Conservation (phyloP, 495 filamentous ascomycete species). For the Lasiosphaeria ovina region DNA sequence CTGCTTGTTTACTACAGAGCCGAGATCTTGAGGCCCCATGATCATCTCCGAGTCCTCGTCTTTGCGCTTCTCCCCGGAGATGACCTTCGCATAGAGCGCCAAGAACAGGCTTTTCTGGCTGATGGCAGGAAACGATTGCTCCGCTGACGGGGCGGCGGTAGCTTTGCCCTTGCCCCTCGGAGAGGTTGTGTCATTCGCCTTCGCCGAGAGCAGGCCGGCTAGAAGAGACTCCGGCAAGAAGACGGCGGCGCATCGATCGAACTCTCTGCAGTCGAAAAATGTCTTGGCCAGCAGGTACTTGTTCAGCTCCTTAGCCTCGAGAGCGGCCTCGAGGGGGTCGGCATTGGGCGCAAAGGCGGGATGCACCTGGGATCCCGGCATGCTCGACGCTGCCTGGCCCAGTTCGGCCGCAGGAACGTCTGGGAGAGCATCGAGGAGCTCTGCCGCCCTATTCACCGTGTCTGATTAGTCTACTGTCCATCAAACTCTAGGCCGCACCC, state of each 20-base stretch:
- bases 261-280: slow-evolving; percentile 94
- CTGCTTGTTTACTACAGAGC: slow-evolving; percentile 78
- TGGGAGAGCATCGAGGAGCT: slow-evolving; percentile 82
- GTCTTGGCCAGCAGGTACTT: slow-evolving; percentile 91
- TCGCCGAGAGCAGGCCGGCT: slow-evolving; percentile 53
- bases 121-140: slow-evolving; percentile 41
- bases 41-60: slow-evolving; percentile 98
- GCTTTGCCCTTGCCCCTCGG: slow-evolving; percentile 51
- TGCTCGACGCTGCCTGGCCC: slow-evolving; percentile 37
- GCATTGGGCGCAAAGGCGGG: slow-evolving; percentile 50
- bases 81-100: slow-evolving; percentile 84
- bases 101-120: slow-evolving; percentile 94
- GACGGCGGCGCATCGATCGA: slow-evolving; percentile 86
- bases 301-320: slow-evolving; percentile 77
- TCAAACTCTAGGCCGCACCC: neutral
- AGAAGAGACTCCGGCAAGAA: slow-evolving; percentile 77
- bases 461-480: slow-evolving; percentile 1
- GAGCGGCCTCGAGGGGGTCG: slow-evolving; percentile 65
- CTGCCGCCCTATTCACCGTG: slow-evolving; percentile 70
- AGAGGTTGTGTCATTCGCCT: slow-evolving; percentile 45
- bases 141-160: slow-evolving; percentile 16
- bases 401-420: slow-evolving; percentile 37
- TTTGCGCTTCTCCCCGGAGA: slow-evolving; percentile 93
- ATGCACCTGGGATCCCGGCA: slow-evolving; percentile 30
- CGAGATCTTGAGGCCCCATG: slow-evolving; percentile 86